Evolutionary conservation across 441 rosid genomes (phyloP).

Genomic region (Pelargonium fulgidum): DNA sequence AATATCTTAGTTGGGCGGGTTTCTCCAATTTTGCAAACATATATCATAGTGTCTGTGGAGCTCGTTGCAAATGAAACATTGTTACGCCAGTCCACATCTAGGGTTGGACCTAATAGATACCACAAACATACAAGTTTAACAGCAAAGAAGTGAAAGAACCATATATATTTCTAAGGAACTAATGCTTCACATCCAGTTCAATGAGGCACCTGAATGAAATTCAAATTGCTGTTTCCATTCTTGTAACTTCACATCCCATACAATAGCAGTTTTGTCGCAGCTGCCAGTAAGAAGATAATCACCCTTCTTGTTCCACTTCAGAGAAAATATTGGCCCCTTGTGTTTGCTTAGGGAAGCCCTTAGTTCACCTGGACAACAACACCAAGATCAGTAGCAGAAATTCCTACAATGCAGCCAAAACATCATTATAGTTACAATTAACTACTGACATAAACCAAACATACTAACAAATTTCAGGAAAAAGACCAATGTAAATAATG

Average conservation of each 20-base stretch:
- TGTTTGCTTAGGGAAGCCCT: conserved; percentile 81
- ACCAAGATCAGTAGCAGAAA: conserved; percentile 6
- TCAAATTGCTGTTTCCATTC: conserved; percentile 94
- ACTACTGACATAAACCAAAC: neutral
- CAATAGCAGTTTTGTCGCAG: conserved; percentile 90
- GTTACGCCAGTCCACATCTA: conserved; percentile 99
- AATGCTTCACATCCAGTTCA: conserved; percentile 10
- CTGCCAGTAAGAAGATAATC: conserved; percentile 98
- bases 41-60: conserved; percentile 89
- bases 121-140: conserved; percentile 16
- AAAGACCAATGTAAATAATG: neutral
- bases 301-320: conserved; percentile 98
- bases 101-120: conserved; percentile 66
- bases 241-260: conserved; percentile 96
- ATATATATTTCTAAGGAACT: neutral
- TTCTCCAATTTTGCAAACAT: conserved; percentile 92
- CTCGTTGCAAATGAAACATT: conserved; percentile 93
- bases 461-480: neutral
- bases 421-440: neutral
- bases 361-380: conserved; percentile 55
- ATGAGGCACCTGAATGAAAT: conserved; percentile 67
- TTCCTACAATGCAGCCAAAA: conserved; percentile 16
- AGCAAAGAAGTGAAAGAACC: neutral
- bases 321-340: conserved; percentile 90
- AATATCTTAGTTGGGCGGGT: conserved; percentile 62